A percentile compares a stretch with the other conserved stretches of the same genome.
These are phyloP conservation scores for Sisymbrium irio DNA, from an alignment of 345 rosid species.

Conservation along the genomic window DNA sequence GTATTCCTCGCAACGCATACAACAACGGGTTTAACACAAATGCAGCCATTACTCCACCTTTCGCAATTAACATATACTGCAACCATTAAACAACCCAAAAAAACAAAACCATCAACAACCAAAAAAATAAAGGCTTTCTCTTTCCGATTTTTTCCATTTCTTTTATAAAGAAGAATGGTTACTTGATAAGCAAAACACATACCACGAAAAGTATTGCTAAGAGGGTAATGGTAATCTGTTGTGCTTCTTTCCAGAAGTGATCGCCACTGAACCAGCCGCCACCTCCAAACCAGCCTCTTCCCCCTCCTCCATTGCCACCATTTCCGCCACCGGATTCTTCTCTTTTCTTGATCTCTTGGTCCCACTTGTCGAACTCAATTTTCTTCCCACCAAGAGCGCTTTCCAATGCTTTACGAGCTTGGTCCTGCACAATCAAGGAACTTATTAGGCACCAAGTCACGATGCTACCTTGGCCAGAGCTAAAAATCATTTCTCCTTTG, in stretches of 20 bases:
- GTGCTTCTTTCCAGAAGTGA: constrained; percentile 73
- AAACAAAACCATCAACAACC: neutral
- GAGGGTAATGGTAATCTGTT: constrained; percentile 60
- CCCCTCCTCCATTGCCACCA: constrained; percentile 58
- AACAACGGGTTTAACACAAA: constrained; percentile 68
- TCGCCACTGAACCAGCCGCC: constrained; percentile 79
- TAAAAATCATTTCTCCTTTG: neutral
- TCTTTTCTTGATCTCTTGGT: constrained; percentile 79
- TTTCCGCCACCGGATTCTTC: constrained; percentile 75
- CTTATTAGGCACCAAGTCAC: constrained; percentile 1
- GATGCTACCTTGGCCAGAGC: neutral
- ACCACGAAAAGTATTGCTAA: constrained; percentile 67
- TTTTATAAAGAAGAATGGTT: neutral
- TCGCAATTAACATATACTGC: constrained; percentile 72
- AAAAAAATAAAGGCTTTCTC: neutral
- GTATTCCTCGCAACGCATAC: constrained; percentile 63
- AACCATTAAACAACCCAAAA: constrained; percentile 19
- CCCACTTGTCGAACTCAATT: constrained; percentile 78
- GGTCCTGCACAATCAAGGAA: constrained; percentile 51
- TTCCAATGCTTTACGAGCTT: constrained; percentile 85
- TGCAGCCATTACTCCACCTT: constrained; percentile 71
- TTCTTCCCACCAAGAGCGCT: constrained; percentile 90
- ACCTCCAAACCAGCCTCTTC: constrained; percentile 92
- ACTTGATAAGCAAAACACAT: constrained; percentile 24
- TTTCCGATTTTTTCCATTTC: neutral